Percentiles rank a stretch among this genome's conserved stretches.
These are phyloP conservation scores for Primulina huaijiensis DNA, from an alignment of 257 asterid genomes.

Conservation along the genomic window DNA sequence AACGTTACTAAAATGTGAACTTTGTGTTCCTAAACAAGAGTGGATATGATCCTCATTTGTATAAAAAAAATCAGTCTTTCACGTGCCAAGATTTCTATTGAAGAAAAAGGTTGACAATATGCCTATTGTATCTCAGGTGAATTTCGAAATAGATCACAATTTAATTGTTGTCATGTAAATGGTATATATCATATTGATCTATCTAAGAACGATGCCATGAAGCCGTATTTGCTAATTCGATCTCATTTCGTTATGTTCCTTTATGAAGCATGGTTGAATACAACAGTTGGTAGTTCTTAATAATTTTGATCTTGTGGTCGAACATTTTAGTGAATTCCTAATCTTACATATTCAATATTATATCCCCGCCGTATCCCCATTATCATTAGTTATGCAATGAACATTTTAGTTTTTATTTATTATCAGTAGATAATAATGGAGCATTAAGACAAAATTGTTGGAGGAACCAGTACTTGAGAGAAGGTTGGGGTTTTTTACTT, in stretches of 20 bases:
- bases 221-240: background rate
- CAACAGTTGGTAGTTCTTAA: background rate
- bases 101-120: background rate
- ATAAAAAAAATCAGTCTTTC: background rate
- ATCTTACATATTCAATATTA: background rate
- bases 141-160: background rate
- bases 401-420: too few relatives aligned
- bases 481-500: too few relatives aligned
- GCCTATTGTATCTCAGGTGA: background rate
- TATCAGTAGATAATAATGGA: too few relatives aligned
- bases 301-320: background rate
- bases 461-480: too few relatives aligned
- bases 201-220: background rate
- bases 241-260: background rate
- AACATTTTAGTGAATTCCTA: background rate
- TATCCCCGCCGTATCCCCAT: too few relatives aligned
- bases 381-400: too few relatives aligned
- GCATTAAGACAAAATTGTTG: too few relatives aligned
- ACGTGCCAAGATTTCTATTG: background rate
- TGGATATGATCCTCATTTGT: background rate
- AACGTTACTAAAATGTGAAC: conserved; percentile 47
- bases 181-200: background rate
- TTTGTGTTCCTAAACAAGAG: conserved; percentile 12
- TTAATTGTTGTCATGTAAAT: background rate
- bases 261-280: background rate